These are phyloP conservation scores for Colletotrichum eleusines DNA, from an alignment of 2,329 filamentous ascomycete genomes.

Conservation along the genomic window DNA sequence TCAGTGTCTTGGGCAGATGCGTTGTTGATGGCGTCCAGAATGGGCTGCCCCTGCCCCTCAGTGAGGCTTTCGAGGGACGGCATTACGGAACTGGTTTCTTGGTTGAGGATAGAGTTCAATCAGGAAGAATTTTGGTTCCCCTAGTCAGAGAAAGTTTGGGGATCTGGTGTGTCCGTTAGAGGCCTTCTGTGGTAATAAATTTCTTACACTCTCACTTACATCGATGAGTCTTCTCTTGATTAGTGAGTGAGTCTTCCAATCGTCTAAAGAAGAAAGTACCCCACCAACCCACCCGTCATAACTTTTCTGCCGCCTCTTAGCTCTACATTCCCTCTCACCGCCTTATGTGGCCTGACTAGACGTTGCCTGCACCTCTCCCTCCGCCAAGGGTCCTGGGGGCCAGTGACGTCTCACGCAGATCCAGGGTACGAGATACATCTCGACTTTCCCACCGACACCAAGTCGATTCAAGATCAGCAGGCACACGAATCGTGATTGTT, in stretches of 20 bases:
- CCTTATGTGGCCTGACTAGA: conserved; percentile 22
- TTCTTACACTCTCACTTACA: conserved; percentile 29
- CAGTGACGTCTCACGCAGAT: conserved; percentile 35
- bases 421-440: conserved; percentile 27
- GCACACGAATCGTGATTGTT: background rate
- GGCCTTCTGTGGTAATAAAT: background rate
- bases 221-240: conserved; percentile 35
- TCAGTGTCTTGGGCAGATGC: conserved; percentile 39
- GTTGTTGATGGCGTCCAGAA: conserved; percentile 31
- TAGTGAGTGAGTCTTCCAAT: conserved; percentile 37
- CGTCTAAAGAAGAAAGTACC: conserved; percentile 37
- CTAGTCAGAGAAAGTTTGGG: background rate
- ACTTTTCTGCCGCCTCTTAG: conserved; percentile 35
- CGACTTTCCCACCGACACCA: conserved; percentile 10
- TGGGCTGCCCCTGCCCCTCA: conserved; percentile 37
- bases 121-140: no score
- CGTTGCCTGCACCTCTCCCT: conserved; percentile 9
- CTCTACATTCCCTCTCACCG: conserved; percentile 17
- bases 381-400: conserved; percentile 30
- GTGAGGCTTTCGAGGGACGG: conserved; percentile 47
- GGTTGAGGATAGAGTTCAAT: background rate
- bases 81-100: conserved; percentile 45
- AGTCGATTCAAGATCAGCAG: conserved; percentile 6
- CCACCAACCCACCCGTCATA: conserved; percentile 31
- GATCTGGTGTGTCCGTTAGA: background rate